phyloP scores from a whole-genome alignment of 2,329 filamentous ascomycete genomes.

The Reticulascus tulasneorum region DNA sequence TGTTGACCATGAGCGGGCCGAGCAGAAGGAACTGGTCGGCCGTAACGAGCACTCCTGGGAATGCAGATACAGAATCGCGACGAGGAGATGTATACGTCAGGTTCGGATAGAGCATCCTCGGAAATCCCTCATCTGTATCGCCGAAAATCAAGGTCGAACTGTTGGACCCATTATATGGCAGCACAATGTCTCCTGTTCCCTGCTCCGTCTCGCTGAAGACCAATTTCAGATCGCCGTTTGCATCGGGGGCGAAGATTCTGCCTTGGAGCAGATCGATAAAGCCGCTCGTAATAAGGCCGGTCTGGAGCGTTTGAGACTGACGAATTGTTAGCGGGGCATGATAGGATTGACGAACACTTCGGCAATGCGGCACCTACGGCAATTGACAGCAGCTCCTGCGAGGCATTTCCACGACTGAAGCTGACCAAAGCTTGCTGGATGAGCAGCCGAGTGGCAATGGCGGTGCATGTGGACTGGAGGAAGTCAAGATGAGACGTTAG shows the following conservation, averaged over 20 bases:
- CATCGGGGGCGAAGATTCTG: slow-evolving; percentile 65
- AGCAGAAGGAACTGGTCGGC: slow-evolving; percentile 60
- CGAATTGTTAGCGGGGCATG: slow-evolving; percentile 55
- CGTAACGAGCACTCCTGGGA: slow-evolving; percentile 44
- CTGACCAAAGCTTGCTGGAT: slow-evolving; percentile 49
- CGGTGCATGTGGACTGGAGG: slow-evolving; percentile 69
- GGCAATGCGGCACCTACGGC: too few species aligned
- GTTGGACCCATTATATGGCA: slow-evolving; percentile 59
- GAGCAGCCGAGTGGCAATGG: slow-evolving; percentile 64
- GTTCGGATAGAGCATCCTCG: slow-evolving; percentile 71
- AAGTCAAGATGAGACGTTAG: slow-evolving; percentile 75
- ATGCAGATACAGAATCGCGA: slow-evolving; percentile 42
- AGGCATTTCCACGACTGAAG: slow-evolving; percentile 54
- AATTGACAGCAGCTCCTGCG: too few species aligned
- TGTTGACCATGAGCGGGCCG: slow-evolving; percentile 71
- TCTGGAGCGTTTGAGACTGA: slow-evolving; percentile 61
- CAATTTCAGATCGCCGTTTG: slow-evolving; percentile 49
- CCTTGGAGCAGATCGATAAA: slow-evolving; percentile 63
- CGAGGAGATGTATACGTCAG: slow-evolving; percentile 58
- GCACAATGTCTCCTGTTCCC: slow-evolving; percentile 43
- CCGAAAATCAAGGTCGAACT: slow-evolving; percentile 59
- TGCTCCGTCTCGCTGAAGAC: slow-evolving; percentile 62
- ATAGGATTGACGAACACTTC: too few species aligned
- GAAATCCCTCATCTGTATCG: slow-evolving; percentile 62
- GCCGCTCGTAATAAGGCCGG: slow-evolving; percentile 61